Percentiles rank a stretch among this genome's conserved stretches.
Evolutionary conservation across 1,284 basidiomycete genomes (phyloP).

Genomic region (Moesziomyces sp.): DNA sequence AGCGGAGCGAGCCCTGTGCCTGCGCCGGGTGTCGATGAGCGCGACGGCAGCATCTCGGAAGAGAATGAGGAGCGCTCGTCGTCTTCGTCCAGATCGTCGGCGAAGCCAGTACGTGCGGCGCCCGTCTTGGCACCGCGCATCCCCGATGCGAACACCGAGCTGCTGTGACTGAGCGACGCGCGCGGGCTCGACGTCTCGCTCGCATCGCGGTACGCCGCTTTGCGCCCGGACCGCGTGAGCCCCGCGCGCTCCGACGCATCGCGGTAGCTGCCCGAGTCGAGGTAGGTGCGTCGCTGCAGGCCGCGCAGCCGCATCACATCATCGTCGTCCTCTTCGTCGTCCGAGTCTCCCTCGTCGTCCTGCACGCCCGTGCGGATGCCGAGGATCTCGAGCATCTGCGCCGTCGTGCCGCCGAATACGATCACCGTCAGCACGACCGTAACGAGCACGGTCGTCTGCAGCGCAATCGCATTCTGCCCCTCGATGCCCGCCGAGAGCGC

Average conservation of each 20-base stretch:
- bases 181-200: constrained; percentile 36
- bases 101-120: constrained; percentile 28
- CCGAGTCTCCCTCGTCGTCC: constrained; percentile 78
- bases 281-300: constrained; percentile 29
- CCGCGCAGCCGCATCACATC: constrained; percentile 38
- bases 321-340: constrained; percentile 54
- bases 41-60: constrained; percentile 26
- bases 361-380: constrained; percentile 91
- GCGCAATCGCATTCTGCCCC: constrained; percentile 86
- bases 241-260: constrained; percentile 39
- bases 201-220: constrained; percentile 33
- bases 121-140: constrained; percentile 3
- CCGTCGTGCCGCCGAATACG: constrained; percentile 94
- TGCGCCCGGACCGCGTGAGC: constrained; percentile 27
- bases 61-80: constrained; percentile 30
- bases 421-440: constrained; percentile 95
- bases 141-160: constrained; percentile 13
- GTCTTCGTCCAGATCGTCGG: constrained; percentile 50
- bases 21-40: constrained; percentile 24
- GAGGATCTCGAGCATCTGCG: constrained; percentile 95
- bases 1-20: constrained; percentile 11
- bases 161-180: constrained; percentile 25
- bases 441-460: constrained; percentile 92
- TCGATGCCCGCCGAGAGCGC: constrained; percentile 95
- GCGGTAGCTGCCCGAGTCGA: constrained; percentile 23